Base-by-base conservation (phyloP, 2,329 filamentous ascomycete species). In the Coniosporium tulheliwenetii region DNA sequence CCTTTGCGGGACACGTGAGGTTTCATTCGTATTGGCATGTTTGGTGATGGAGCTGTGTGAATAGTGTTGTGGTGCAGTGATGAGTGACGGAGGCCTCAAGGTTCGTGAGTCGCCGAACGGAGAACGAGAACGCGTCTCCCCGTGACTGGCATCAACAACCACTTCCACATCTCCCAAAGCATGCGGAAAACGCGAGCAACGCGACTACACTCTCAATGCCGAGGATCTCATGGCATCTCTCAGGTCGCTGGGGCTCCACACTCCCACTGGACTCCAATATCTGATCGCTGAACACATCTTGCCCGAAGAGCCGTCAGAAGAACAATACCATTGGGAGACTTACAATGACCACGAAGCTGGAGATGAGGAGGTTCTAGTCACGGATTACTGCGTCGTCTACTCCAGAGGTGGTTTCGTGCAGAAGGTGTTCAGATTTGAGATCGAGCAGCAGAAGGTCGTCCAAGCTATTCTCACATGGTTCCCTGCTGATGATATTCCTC, bases 401-500 rank as follows among this genome's bases (percentile, higher is more conserved):
- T 93, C 85, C 33, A 77, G 85, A 43, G 86, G 85, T 37, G 81
- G 81, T 43, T 69, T 89, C 43, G 80, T 96, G 45, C 81, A 84
- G 52, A 85, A 89, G 59, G 75, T 81, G 39, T 95, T 87, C 65
- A 81, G 77, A 46, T 87, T 96, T 59, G 77, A 86, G 44, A 68
- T 85, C 15, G 89, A 96, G 59, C 82, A 86, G 49, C 86, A 96
- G 59, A 69, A 77, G 26, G 79, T 98, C 44, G 73, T 75, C n/a
- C 85, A 94, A 57, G 87, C 86, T 13, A 64, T 96, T 33, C 71
- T 96, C 47, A 85, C 89, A 35, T 79, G 77, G 51, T 96, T 98
- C 52, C 78, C 80, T 1, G 65, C 67, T 32, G 50, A 60, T 26
- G 32, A 33, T 5, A 13, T 5, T 33, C 32, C 32, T 10, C 10